These are phyloP conservation scores for Elsinoe batatas DNA, from an alignment of 2,329 filamentous ascomycete species.

Conservation along the genomic window DNA sequence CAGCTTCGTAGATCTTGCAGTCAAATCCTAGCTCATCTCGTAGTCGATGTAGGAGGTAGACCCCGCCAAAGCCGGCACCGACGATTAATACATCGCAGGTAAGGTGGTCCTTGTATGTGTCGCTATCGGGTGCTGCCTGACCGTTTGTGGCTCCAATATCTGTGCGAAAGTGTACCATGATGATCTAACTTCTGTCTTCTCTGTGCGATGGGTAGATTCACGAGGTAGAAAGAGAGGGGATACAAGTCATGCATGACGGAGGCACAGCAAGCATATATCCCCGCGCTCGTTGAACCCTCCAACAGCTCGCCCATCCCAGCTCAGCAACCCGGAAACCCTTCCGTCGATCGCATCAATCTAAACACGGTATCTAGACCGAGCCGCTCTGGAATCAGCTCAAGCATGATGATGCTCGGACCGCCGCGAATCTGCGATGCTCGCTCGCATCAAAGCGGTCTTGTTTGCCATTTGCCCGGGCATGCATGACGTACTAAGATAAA, in stretches of 20 bases:
- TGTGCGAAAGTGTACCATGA: conserved; percentile 19
- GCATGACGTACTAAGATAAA: background rate
- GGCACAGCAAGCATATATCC: conserved; percentile 1
- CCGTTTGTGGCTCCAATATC: conserved; percentile 19
- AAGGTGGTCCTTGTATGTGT: conserved; percentile 22
- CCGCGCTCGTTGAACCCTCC: background rate
- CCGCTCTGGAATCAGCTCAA: background rate
- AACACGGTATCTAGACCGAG: conserved; percentile 5
- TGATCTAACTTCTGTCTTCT: background rate
- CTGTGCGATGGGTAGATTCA: background rate
- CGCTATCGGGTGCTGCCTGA: background rate
- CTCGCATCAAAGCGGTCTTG: background rate
- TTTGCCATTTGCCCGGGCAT: conserved; percentile 7
- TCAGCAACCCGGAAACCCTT: conserved; percentile 5
- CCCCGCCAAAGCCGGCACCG: conserved; percentile 24
- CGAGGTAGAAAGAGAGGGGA: background rate
- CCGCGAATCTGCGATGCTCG: background rate
- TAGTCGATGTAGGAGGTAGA: conserved; percentile 24
- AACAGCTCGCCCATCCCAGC: background rate
- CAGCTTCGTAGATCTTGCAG: conserved; percentile 29
- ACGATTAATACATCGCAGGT: conserved; percentile 24
- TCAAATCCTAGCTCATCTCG: conserved; percentile 25
- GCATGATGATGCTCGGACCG: background rate
- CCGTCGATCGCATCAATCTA: background rate
- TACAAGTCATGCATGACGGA: background rate